Conservation (phyloP, 2,329 filamentous ascomycete genomes). For the Ophiostoma perfectum region DNA sequence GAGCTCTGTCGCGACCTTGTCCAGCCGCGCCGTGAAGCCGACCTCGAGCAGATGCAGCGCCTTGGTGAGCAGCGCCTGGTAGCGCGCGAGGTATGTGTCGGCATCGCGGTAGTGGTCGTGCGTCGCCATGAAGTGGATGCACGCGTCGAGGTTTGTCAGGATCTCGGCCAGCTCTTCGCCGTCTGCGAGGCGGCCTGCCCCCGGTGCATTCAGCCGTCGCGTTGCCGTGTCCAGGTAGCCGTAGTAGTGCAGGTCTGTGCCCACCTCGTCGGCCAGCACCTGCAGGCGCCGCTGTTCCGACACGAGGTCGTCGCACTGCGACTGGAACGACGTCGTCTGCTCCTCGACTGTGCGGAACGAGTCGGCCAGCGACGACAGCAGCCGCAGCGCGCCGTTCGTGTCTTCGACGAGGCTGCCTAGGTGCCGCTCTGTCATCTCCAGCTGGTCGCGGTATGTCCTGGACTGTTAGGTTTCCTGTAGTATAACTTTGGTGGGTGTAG, state of each 20-base stretch:
- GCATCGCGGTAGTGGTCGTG: slow-evolving; percentile 81
- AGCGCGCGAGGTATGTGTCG: slow-evolving; percentile 79
- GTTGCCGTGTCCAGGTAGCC: slow-evolving; percentile 88
- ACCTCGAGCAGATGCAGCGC: slow-evolving; percentile 58
- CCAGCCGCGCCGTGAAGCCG: slow-evolving; percentile 48
- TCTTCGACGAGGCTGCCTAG: slow-evolving; percentile 72
- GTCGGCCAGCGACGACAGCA: slow-evolving; percentile 72
- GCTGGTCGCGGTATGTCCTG: slow-evolving; percentile 64
- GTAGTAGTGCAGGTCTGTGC: slow-evolving; percentile 90
- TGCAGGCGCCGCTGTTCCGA: slow-evolving; percentile 75
- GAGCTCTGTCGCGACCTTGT: slow-evolving; percentile 51
- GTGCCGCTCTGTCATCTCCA: slow-evolving; percentile 71
- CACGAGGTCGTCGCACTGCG: slow-evolving; percentile 83
- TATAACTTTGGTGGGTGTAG: no score
- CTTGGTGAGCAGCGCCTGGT: slow-evolving; percentile 70
- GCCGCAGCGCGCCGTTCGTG: slow-evolving; percentile 67
- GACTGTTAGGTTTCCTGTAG: no score
- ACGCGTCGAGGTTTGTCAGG: slow-evolving; percentile 79
- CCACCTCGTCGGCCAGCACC: slow-evolving; percentile 74
- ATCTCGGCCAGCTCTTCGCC: slow-evolving; percentile 83
- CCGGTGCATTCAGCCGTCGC: slow-evolving; percentile 82
- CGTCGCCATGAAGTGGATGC: slow-evolving; percentile 80
- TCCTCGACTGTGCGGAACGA: slow-evolving; percentile 83
- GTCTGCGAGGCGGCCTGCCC: slow-evolving; percentile 78
- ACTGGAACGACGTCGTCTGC: slow-evolving; percentile 89